phyloP scores from a whole-genome alignment of 352 stramenopile genomes.

The Globisporangium echinulatum region DNA sequence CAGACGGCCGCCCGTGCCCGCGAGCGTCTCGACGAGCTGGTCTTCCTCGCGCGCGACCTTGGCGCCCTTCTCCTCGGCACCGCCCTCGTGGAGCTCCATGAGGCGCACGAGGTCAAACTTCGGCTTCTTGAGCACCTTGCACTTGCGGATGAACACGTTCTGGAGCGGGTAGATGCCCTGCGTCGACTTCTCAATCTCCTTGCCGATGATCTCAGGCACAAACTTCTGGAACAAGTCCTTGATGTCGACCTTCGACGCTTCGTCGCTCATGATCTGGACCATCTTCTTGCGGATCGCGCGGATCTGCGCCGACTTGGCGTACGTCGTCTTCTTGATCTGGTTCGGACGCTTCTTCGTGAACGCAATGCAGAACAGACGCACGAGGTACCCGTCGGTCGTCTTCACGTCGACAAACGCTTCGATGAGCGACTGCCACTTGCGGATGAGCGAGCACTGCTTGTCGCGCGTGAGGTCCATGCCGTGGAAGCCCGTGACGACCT shows the following conservation, averaged over 20 bases:
- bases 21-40: slow-evolving; percentile 84
- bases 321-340: slow-evolving; percentile 99
- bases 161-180: slow-evolving; percentile 98
- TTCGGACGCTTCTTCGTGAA: slow-evolving; percentile 99
- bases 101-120: slow-evolving; percentile 99
- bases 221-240: slow-evolving; percentile 99
- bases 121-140: slow-evolving; percentile 99
- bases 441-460: slow-evolving; percentile 99
- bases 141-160: slow-evolving; percentile 99
- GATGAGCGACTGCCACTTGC: slow-evolving; percentile 99
- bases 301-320: slow-evolving; percentile 97
- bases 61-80: slow-evolving; percentile 88
- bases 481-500: slow-evolving; percentile 87
- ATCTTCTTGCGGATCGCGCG: slow-evolving; percentile 98
- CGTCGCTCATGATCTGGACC: slow-evolving; percentile 96
- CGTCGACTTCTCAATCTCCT: slow-evolving; percentile 97
- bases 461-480: slow-evolving; percentile 95
- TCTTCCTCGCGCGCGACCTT: slow-evolving; percentile 86
- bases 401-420: slow-evolving; percentile 98
- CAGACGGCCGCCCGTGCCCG: slow-evolving; percentile 81
- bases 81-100: slow-evolving; percentile 99
- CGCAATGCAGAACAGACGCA: slow-evolving; percentile 99
- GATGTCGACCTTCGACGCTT: slow-evolving; percentile 97
- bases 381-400: slow-evolving; percentile 99
- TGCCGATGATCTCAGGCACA: slow-evolving; percentile 96